These are phyloP conservation scores for Mortierella polycephala DNA, from an alignment of 371 early-diverging fungal genomes.

Conservation along the genomic window DNA sequence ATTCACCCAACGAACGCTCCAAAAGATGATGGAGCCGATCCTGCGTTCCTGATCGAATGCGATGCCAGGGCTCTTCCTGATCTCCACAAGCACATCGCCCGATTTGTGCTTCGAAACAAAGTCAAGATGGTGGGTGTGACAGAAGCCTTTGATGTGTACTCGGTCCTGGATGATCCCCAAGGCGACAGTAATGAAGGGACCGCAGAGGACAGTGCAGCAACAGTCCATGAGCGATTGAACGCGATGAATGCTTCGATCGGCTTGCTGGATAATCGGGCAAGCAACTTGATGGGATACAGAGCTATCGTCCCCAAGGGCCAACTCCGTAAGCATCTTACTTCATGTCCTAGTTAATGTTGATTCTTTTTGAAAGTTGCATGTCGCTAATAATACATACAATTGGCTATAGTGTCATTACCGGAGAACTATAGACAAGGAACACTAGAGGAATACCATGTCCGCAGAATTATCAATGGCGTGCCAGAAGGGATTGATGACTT, in stretches of 20 bases:
- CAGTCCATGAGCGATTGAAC: slow-evolving; percentile 15
- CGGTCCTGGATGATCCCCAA: slow-evolving; percentile 56
- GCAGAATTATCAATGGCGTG: slow-evolving; percentile 85
- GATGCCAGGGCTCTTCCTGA: slow-evolving; percentile 61
- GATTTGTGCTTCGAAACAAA: slow-evolving; percentile 83
- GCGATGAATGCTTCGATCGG: slow-evolving; percentile 53
- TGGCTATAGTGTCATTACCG: slow-evolving; percentile 31
- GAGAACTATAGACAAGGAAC: slow-evolving; percentile 33
- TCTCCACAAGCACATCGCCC: slow-evolving; percentile 75
- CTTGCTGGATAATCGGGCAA: slow-evolving; percentile 57
- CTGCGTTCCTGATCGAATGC: slow-evolving; percentile 81
- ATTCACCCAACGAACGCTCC: slow-evolving; percentile 78
- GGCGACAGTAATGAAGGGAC: background rate
- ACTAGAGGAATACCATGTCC: slow-evolving; percentile 73
- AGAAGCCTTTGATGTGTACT: slow-evolving; percentile 64
- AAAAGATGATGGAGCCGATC: slow-evolving; percentile 66
- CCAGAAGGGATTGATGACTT: slow-evolving; percentile 92
- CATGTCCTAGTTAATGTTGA: too few species aligned
- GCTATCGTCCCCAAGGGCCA: slow-evolving; percentile 45
- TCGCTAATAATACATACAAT: too few species aligned
- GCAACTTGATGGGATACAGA: slow-evolving; percentile 49
- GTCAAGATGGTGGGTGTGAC: slow-evolving; percentile 75
- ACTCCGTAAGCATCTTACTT: slow-evolving; percentile 14
- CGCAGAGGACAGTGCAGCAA: background rate
- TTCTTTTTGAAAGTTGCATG: too few species aligned